Percentiles rank a stretch among this genome's conserved stretches.
Evolutionary conservation across 139 green algal genomes (phyloP).

Genomic region (Pedinophyceae sp.): DNA sequence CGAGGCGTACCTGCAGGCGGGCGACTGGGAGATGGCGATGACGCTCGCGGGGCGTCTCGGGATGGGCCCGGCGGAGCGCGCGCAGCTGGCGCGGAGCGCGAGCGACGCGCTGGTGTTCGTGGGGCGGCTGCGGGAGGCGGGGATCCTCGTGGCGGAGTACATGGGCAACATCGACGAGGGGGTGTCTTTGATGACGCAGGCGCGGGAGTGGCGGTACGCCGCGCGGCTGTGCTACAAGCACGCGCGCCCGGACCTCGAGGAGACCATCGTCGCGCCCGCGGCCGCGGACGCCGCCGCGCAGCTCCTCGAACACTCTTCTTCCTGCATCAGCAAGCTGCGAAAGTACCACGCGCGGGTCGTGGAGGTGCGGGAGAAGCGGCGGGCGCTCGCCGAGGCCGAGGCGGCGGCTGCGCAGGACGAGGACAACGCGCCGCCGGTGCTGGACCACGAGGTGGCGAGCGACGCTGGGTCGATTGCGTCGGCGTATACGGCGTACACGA

Average conservation of each 20-base stretch:
- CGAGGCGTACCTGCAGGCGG: slow-evolving; percentile 47
- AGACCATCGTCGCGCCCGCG: slow-evolving; percentile 26
- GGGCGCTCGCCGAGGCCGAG: neutral
- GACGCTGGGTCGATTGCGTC: too few relatives aligned
- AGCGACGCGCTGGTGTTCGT: slow-evolving; percentile 37
- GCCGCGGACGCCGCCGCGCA: slow-evolving; percentile 21
- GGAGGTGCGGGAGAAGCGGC: neutral
- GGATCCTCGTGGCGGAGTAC: slow-evolving; percentile 40
- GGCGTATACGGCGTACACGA: neutral
- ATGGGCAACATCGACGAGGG: slow-evolving; percentile 38
- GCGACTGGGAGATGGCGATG: slow-evolving; percentile 27
- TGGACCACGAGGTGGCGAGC: neutral
- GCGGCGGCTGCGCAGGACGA: neutral
- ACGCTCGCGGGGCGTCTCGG: slow-evolving; percentile 38
- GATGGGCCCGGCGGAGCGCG: slow-evolving; percentile 11
- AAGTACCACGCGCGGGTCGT: neutral
- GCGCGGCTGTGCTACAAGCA: slow-evolving; percentile 14
- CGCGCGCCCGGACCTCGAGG: slow-evolving; percentile 22
- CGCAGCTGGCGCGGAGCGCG: slow-evolving; percentile 37
- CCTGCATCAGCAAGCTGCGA: neutral
- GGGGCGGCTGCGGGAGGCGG: slow-evolving; percentile 23
- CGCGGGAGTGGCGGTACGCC: slow-evolving; percentile 33
- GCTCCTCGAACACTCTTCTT: slow-evolving; percentile 20
- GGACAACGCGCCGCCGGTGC: neutral
- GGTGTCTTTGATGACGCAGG: slow-evolving; percentile 35